Evolutionary conservation across 192 early-diverging fungal genomes (phyloP).

Genomic region (Diversispora epigaea): DNA sequence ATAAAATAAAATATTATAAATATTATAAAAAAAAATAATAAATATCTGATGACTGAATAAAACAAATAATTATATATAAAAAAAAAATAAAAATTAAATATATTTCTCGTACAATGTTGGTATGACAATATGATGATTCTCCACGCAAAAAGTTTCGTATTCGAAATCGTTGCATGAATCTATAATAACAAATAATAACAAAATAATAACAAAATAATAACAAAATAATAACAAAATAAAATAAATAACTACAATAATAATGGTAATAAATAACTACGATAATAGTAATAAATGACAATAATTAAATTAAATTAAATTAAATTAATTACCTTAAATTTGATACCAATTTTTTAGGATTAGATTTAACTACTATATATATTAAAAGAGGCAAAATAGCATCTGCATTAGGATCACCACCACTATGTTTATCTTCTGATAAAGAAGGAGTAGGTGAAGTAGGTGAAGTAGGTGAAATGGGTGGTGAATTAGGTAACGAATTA

Average conservation of each 20-base stretch:
- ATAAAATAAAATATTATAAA: no score
- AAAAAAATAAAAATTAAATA: not conserved
- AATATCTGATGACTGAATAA: not conserved
- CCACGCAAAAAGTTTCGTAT: constrained; percentile 30
- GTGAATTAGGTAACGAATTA: not conserved
- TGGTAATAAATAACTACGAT: not conserved
- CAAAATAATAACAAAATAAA: not conserved
- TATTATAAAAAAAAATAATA: no score
- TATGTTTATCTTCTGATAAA: not conserved
- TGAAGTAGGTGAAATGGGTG: not conserved
- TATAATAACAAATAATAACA: not conserved
- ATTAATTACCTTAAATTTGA: constrained; percentile 55
- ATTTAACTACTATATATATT: constrained; percentile 61
- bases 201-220: not conserved
- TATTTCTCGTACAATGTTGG: constrained; percentile 40
- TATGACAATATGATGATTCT: constrained; percentile 46
- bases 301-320: not conserved
- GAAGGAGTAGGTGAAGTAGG: not conserved
- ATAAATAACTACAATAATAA: not conserved
- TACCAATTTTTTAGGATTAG: constrained; percentile 62
- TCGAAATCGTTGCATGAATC: constrained; percentile 44
- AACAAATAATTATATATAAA: not conserved
- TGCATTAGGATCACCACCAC: constrained; percentile 36
- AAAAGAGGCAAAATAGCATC: constrained; percentile 66
- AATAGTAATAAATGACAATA: not conserved